Base-by-base conservation (phyloP, 768 basidiomycete species). In the Austroboletus eburneus region DNA sequence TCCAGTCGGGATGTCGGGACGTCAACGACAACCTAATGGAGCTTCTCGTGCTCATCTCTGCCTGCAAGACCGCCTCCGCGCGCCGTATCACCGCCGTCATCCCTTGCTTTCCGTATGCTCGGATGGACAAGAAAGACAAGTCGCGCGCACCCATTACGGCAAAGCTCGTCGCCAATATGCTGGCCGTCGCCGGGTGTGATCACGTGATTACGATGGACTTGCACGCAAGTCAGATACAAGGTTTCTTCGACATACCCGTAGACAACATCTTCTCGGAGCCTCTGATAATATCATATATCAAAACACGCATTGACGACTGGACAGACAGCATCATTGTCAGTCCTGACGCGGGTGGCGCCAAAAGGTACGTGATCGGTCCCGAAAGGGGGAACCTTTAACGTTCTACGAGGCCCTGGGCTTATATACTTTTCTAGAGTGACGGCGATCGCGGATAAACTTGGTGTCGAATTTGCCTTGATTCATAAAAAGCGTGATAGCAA, bases 131-230 rank as follows among this genome's bases (percentile, higher is more conserved):
- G 72, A 99, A 98, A 76, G 92, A 99, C 73, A 90, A 89, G 73
- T 85, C 83, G 5, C 79, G 95, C 7, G 92, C 93, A 4, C 95
- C 96, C 21, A 99, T 99, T 66, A 97, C 95, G 5, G 93, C 95
- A 38, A 99, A 99, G 71, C 80, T 99, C 44, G 91, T 98, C 39
- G 94, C 95, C 20, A 98, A 96, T 68, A 98, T 98, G 95, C 75
- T 99, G 49, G 85, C 83, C 36, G 90, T 96, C 39, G 94, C 96
- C 9, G 95, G 95, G 20, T 96, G 93, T 63, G 95, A 98, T 69
- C 95, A 98, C 63, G 87, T 99, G 60, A 97, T 99, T 57, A 97
- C 95, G n/a, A 95, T 98, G 87, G 94, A 98, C 66, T 72, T 98
- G 42, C 95, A 97, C 62, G 94, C 95, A 34, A 88, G 87, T 58